Evolutionary conservation across 371 early-diverging fungal species (phyloP), one percentile per base, ranked within the genome.

Genomic region (Polyrhizophydium stewartii): DNA sequence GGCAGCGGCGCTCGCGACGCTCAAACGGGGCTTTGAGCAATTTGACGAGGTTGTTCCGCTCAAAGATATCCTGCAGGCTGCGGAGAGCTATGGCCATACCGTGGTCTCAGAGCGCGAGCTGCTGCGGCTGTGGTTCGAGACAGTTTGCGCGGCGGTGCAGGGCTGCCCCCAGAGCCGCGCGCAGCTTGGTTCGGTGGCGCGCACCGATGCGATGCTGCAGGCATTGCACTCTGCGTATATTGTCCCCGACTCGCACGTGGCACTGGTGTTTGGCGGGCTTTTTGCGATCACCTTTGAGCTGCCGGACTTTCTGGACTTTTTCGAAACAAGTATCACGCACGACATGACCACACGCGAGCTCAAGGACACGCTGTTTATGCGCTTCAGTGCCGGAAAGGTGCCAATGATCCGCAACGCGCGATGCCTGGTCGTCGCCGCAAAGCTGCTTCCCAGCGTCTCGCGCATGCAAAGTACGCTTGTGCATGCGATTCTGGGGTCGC

Each of bases 281-380:
- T 79, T 89, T 60, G 81, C 81, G 2, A 83, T 87, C 62, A 83
- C 84, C 5, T 65, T 85, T 16, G 85, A 85, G 32, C 75, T 84
- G 50, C 76, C 75, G 16, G 66, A 61, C 0, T 49, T 85, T 0
- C 59, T 64, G 21, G 69, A 81, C 27, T 59, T 85, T n/a, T 87
- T 88, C 7, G 49, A 47, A 10, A 35, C 35, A 13, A n/a, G n/a
- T n/a, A n/a, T n/a, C n/a, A n/a, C n/a, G n/a, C n/a, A n/a, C n/a
- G n/a, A n/a, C n/a, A n/a, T n/a, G n/a, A n/a, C n/a, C n/a, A n/a
- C n/a, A n/a, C n/a, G n/a, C n/a, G n/a, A n/a, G n/a, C n/a, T n/a
- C n/a, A n/a, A n/a, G n/a, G n/a, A n/a, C n/a, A n/a, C n/a, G n/a
- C n/a, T n/a, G n/a, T 17, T n/a, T 17, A 43, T 17, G 16, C 43